A percentile compares a stretch with the other conserved stretches of the same genome.
phyloP scores from a whole-genome alignment of 2,329 filamentous ascomycete genomes.

The Coniochaeta sp. region DNA sequence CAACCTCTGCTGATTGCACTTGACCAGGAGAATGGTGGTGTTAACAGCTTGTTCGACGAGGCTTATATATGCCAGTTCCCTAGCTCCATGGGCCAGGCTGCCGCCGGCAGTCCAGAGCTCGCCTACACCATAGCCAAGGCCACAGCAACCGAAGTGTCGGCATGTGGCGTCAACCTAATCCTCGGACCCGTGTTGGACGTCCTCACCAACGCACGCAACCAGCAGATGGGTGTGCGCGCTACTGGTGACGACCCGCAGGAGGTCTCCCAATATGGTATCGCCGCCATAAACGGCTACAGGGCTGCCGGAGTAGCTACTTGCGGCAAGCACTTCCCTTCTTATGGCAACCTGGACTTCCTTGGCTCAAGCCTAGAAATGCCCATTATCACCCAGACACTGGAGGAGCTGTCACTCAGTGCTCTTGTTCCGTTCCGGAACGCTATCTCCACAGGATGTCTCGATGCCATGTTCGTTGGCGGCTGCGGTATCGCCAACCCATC shows the following conservation, averaged over 20 bases:
- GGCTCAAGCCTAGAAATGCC: slow-evolving; percentile 88
- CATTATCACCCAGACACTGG: slow-evolving; percentile 89
- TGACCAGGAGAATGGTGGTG: slow-evolving; percentile 96
- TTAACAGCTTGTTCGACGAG: slow-evolving; percentile 94
- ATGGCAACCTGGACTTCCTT: slow-evolving; percentile 89
- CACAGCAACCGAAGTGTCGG: slow-evolving; percentile 84
- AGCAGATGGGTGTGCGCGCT: slow-evolving; percentile 82
- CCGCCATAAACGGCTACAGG: slow-evolving; percentile 86
- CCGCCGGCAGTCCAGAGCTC: slow-evolving; percentile 75
- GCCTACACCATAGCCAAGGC: slow-evolving; percentile 89
- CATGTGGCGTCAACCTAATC: slow-evolving; percentile 93
- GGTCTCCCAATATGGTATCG: slow-evolving; percentile 85
- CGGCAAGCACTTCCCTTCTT: slow-evolving; percentile 94
- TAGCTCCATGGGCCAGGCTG: slow-evolving; percentile 94
- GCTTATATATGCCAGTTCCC: slow-evolving; percentile 95
- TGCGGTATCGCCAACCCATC: slow-evolving; percentile 87
- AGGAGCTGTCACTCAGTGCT: slow-evolving; percentile 86
- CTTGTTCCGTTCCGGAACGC: slow-evolving; percentile 88
- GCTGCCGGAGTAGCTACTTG: slow-evolving; percentile 84
- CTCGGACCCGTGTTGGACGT: slow-evolving; percentile 91
- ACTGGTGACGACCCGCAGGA: slow-evolving; percentile 91
- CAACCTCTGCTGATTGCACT: slow-evolving; percentile 84
- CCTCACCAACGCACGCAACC: slow-evolving; percentile 83
- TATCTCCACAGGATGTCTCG: slow-evolving; percentile 70
- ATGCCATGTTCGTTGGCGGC: slow-evolving; percentile 93